Evolutionary conservation across 2,329 filamentous ascomycete genomes (phyloP), one percentile per base, ranked within the genome.

Genomic region (Paecilomyces fulvus): DNA sequence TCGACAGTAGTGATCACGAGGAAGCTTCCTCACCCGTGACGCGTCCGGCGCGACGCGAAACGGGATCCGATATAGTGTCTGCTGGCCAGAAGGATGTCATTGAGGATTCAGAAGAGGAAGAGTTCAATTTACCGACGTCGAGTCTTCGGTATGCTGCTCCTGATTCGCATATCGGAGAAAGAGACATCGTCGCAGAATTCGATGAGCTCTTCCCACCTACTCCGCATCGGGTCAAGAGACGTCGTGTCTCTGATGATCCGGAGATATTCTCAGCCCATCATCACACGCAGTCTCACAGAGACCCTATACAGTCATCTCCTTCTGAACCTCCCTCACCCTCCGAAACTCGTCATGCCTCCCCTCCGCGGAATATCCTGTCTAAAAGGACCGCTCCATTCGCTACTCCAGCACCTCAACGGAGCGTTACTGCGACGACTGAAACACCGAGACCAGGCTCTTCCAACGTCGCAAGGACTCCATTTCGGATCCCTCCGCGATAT

Each of bases 131-230:
- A 3, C 5, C n/a, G 14, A 8, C n/a, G 7, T 43, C 37, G 8
- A 17, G 8, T 17, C 7, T 8, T 6, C 4, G 17, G n/a, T 9
- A 43, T 43, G 37, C 8, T 3, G n/a, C 17, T 17, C 6, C 37
- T 43, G 37, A 43, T 8, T 43, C 37, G 4, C n/a, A n/a, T 17
- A 21, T 6, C 14, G 30, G 25, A 25, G 50, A 31, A 12, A 17
- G 9, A 1, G 53, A 60, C 5, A 20, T 66, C 3, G 63, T 67
- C 51, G 55, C 60, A 2, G 65, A 67, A 21, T 64, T 67, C 20
- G 67, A 74, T 33, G 64, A 61, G 11, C 61, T 70, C 1, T 73
- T 73, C 55, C 61, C 64, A 2, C 53, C 64, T 1, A 59, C 61
- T n/a, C 57, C 59, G 21, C 59, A 64, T 46, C 58, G 63, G 11